phyloP scores from a whole-genome alignment of 257 asterid genomes.

The Cordia subcordata region DNA sequence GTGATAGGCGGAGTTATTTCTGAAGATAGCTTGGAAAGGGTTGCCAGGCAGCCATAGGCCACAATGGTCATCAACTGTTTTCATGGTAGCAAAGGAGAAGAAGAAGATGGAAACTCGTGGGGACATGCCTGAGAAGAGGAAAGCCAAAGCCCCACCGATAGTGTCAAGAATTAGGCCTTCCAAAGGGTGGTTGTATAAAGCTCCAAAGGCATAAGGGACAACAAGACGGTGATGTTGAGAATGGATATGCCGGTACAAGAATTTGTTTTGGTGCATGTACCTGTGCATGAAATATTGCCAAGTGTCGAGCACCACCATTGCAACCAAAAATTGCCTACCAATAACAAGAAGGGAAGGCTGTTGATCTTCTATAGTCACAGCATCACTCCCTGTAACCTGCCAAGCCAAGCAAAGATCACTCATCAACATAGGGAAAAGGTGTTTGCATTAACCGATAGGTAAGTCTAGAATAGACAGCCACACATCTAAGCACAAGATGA shows the following conservation, averaged over 20 bases:
- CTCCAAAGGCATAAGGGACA: slow-evolving; percentile 90
- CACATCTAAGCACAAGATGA: not conserved
- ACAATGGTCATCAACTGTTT: slow-evolving; percentile 90
- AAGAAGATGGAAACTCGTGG: slow-evolving; percentile 83
- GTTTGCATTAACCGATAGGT: not conserved
- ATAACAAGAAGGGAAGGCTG: slow-evolving; percentile 47
- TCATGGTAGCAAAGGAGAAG: slow-evolving; percentile 85
- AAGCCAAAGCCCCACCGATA: slow-evolving; percentile 74
- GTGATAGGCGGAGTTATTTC: slow-evolving; percentile 85
- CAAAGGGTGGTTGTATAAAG: slow-evolving; percentile 86
- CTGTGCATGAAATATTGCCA: slow-evolving; percentile 97
- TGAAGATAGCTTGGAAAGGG: slow-evolving; percentile 62
- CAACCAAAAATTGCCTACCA: slow-evolving; percentile 49
- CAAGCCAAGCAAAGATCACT: not conserved
- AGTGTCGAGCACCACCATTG: slow-evolving; percentile 75
- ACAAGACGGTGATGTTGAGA: slow-evolving; percentile 84
- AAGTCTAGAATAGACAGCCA: not conserved
- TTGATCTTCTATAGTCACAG: slow-evolving; percentile 33
- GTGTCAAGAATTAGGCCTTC: slow-evolving; percentile 94
- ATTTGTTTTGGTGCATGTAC: slow-evolving; percentile 91
- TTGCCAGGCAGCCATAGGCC: slow-evolving; percentile 94
- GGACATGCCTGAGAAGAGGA: slow-evolving; percentile 89
- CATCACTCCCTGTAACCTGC: slow-evolving; percentile 66
- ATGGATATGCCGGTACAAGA: slow-evolving; percentile 79
- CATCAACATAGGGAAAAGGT: slow-evolving; percentile 1